Evolutionary conservation across 129 eudicot species (phyloP).

Genomic region (Ambrosia artemisiifolia): DNA sequence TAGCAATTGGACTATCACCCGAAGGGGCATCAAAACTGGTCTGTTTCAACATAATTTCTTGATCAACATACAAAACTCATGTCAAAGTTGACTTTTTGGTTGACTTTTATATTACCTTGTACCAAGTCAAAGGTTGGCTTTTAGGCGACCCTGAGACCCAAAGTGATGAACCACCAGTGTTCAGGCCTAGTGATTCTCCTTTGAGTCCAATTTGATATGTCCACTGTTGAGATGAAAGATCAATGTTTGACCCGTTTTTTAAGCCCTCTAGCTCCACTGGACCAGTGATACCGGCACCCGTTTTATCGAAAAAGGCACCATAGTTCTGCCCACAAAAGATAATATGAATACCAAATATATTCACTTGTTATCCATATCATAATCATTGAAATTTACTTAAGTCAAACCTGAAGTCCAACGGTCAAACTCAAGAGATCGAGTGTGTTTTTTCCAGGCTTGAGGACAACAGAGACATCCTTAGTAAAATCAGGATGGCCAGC

Average conservation of each 20-base stretch:
- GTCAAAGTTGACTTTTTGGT: neutral
- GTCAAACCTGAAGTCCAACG: conserved; percentile 89
- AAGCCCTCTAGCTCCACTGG: conserved; percentile 70
- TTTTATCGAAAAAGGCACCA: conserved; percentile 74
- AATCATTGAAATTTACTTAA: conserved; percentile 6
- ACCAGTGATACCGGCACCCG: conserved; percentile 89
- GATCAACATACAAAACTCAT: neutral
- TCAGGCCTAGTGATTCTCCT: conserved; percentile 74
- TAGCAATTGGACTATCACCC: conserved; percentile 63
- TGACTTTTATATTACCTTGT: conserved; percentile 60
- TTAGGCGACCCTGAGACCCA: conserved; percentile 69
- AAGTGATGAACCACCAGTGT: conserved; percentile 64
- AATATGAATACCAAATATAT: neutral
- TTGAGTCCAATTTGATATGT: conserved; percentile 88
- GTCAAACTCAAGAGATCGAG: conserved; percentile 87
- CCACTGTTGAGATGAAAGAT: conserved; percentile 78
- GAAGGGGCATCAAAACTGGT: conserved; percentile 72
- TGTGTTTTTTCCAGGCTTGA: conserved; percentile 52
- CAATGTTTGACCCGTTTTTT: conserved; percentile 43
- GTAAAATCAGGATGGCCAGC: conserved; percentile 33
- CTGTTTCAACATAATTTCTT: conserved; percentile 38
- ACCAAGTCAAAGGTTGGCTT: conserved; percentile 85
- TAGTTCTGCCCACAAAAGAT: conserved; percentile 53
- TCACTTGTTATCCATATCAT: conserved; percentile 8
- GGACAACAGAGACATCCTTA: conserved; percentile 51